phyloP scores from a whole-genome alignment of 257 asterid genomes.

The Verbena officinalis region DNA sequence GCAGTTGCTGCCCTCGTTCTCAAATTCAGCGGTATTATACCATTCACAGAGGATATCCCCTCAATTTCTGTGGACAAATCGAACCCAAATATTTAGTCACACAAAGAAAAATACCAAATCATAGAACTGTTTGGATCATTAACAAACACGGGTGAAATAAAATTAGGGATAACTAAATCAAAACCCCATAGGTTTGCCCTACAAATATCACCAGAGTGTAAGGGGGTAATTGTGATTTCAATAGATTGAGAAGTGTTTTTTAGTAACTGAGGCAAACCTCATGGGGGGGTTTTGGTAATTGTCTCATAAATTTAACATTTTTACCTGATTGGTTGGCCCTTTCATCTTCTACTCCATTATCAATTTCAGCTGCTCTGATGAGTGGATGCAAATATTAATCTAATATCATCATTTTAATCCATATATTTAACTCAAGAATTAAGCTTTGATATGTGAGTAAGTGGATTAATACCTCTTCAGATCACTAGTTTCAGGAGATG shows the following conservation, averaged over 20 bases:
- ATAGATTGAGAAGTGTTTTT: too few relatives aligned
- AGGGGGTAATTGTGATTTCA: too few relatives aligned
- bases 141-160: conserved; percentile 10
- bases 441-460: not conserved
- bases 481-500: conserved; percentile 44
- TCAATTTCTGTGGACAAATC: conserved; percentile 39
- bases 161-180: not conserved
- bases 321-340: conserved; percentile 53
- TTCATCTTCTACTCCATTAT: conserved; percentile 45
- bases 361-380: conserved; percentile 45
- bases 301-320: not conserved
- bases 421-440: conserved; percentile 12
- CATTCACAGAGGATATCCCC: conserved; percentile 45
- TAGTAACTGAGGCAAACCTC: too few relatives aligned
- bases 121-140: conserved; percentile 3
- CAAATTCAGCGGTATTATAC: conserved; percentile 60
- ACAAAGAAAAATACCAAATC: conserved; percentile 8
- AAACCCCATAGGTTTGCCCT: too few relatives aligned
- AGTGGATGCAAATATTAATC: conserved; percentile 13
- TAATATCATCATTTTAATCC: conserved; percentile 23
- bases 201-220: too few relatives aligned
- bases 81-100: conserved; percentile 7
- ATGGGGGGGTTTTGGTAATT: too few relatives aligned
- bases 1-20: conserved; percentile 90
- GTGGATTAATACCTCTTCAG: conserved; percentile 54